Evolutionary conservation across 306 rosid species (phyloP), one percentile per base, ranked within the genome.

Genomic region (Senna siamea): DNA sequence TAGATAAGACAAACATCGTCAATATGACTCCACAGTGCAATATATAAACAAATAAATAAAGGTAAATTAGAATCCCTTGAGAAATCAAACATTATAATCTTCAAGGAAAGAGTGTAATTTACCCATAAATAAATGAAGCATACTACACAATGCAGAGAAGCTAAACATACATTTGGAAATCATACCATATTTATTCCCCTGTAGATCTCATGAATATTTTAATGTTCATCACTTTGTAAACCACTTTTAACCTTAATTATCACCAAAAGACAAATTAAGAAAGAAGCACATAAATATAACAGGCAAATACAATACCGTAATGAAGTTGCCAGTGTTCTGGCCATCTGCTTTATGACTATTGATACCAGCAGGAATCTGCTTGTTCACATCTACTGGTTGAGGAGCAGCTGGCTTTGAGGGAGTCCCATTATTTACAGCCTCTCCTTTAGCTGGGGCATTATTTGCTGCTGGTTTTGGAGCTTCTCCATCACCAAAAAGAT

Each of bases 311-410:
- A 64, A 57, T 91, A 94, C 97, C 82, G 98, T 94, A 75, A 94
- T 87, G 85, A 94, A 94, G 89, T 88, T 92, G 82, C 98, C 98
- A 2, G 97, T 88, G 86, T 94, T 94, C 84, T 85, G 98, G 58
- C 97, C 97, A 79, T 94, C 98, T 30, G 84, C 85, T 70, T 93
- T 87, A 75, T 87, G 83, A 66, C 96, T 94, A 58, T 89, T 84
- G 85, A 94, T 94, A 59, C 98, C 98, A 82, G 98, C 97, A 73
- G 98, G 95, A 87, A 88, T 88, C 78, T 56, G 48, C 48, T 37
- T 61, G 13, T 9, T 37, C 48, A 5, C 67, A 37, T 35, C 48
- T 8, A 18, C 67, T 9, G 48, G 7, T 52, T 18, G 30, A 61
- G 85, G 62, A 70, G 74, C 68, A 48, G 76, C 82, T 66, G 94